Evolutionary conservation across 2,329 filamentous ascomycete species (phyloP).

Genomic region (Sporothrix euskadiensis): DNA sequence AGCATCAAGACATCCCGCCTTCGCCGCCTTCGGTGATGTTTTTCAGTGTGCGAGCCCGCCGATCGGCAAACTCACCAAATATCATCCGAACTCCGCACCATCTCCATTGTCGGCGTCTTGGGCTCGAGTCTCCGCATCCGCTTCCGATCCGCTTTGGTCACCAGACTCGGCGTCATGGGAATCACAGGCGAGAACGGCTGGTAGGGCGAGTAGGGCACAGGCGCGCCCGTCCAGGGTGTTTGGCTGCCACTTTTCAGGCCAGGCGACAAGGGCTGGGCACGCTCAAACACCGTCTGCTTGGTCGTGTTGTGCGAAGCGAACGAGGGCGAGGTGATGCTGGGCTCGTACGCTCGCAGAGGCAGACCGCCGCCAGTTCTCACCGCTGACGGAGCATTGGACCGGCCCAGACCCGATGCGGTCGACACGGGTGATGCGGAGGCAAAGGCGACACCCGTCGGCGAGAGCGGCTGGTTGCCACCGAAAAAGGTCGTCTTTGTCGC

Average conservation of each 20-base stretch:
- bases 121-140: slow-evolving; percentile 64
- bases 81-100: slow-evolving; percentile 64
- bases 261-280: slow-evolving; percentile 56
- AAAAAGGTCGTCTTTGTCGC: slow-evolving; percentile 41
- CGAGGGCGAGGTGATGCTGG: slow-evolving; percentile 54
- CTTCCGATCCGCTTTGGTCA: slow-evolving; percentile 70
- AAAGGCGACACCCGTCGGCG: slow-evolving; percentile 32
- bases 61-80: slow-evolving; percentile 52
- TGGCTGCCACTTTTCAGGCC: slow-evolving; percentile 47
- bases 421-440: slow-evolving; percentile 1
- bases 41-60: no score
- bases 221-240: slow-evolving; percentile 62
- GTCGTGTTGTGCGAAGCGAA: slow-evolving; percentile 44
- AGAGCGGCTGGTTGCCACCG: slow-evolving; percentile 40
- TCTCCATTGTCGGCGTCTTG: slow-evolving; percentile 61
- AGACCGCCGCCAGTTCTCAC: slow-evolving; percentile 59
- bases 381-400: slow-evolving; percentile 54
- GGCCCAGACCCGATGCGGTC: slow-evolving; percentile 42
- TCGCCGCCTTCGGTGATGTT: neutral
- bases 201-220: slow-evolving; percentile 74
- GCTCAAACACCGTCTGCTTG: slow-evolving; percentile 66
- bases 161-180: slow-evolving; percentile 73
- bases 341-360: slow-evolving; percentile 63
- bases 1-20: neutral
- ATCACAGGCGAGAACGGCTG: slow-evolving; percentile 76